Percentiles rank a stretch among this genome's conserved stretches.
phyloP scores from a whole-genome alignment of 2,329 filamentous ascomycete genomes.

The Plenodomus tracheiphilus region DNA sequence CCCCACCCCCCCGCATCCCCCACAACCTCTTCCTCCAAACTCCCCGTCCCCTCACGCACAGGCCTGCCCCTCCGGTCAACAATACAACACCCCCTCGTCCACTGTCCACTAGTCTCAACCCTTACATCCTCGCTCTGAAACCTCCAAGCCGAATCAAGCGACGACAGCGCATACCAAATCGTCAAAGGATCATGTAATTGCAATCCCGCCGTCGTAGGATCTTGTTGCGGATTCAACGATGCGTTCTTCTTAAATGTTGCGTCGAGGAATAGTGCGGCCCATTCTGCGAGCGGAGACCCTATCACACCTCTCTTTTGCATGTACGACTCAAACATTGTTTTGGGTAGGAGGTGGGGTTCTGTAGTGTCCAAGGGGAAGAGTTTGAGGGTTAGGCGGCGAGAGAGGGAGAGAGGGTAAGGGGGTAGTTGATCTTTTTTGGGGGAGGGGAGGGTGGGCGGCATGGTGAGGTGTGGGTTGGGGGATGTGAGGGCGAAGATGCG shows the following conservation, averaged over 20 bases:
- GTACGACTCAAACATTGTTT: conserved; percentile 42
- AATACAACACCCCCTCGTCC: conserved; percentile 91
- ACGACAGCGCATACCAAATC: conserved; percentile 42
- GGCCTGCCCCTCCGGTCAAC: conserved; percentile 70
- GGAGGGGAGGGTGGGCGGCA: conserved; percentile 67
- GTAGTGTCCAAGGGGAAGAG: conserved; percentile 56
- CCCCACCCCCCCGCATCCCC: conserved; percentile 80
- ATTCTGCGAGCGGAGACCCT: conserved; percentile 50
- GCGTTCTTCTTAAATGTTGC: conserved; percentile 53
- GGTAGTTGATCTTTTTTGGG: conserved; percentile 33
- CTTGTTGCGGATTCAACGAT: conserved; percentile 42
- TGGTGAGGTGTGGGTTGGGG: conserved; percentile 70
- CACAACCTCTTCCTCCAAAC: conserved; percentile 52
- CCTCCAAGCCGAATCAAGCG: conserved; percentile 34
- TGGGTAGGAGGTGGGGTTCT: conserved; percentile 47
- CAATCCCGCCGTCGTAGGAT: conserved; percentile 43
- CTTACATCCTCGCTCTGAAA: conserved; percentile 72
- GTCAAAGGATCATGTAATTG: conserved; percentile 53
- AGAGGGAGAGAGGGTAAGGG: conserved; percentile 49
- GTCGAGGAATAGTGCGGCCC: conserved; percentile 50
- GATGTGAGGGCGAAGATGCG: conserved; percentile 55
- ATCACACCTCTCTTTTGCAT: conserved; percentile 23
- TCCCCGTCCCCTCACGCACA: conserved; percentile 49
- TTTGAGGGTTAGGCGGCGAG: conserved; percentile 48
- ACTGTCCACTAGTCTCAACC: conserved; percentile 88